These are phyloP conservation scores for Rhizophagus clarus DNA, from an alignment of 192 early-diverging fungal genomes.

Conservation along the genomic window DNA sequence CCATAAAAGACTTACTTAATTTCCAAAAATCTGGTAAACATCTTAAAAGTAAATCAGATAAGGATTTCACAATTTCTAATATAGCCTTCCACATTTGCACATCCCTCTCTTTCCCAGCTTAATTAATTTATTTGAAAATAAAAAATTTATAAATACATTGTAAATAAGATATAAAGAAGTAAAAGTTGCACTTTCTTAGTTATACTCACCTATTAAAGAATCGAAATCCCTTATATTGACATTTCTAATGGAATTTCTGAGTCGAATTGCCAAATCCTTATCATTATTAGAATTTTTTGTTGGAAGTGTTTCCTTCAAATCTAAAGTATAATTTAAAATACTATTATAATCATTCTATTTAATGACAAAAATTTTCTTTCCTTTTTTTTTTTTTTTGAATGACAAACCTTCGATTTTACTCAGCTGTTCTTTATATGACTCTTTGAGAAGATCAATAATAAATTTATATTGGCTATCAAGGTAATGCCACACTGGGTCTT, in stretches of 20 bases:
- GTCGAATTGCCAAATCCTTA: slow-evolving; percentile 1
- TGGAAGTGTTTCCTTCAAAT: slow-evolving; percentile 5
- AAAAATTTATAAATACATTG: slow-evolving; percentile 37
- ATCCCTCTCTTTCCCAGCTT: slow-evolving; percentile 61
- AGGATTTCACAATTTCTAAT: slow-evolving; percentile 65
- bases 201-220: slow-evolving; percentile 16
- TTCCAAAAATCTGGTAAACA: slow-evolving; percentile 93
- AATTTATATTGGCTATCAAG: slow-evolving; percentile 86
- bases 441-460: slow-evolving; percentile 76
- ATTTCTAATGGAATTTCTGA: slow-evolving; percentile 42
- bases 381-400: background rate
- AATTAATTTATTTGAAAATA: slow-evolving; percentile 40
- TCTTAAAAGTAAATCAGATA: slow-evolving; percentile 75
- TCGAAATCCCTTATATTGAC: slow-evolving; percentile 49
- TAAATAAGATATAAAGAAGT: slow-evolving; percentile 39
- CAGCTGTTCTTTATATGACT: slow-evolving; percentile 63
- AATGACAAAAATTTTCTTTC: background rate
- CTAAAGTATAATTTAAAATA: slow-evolving; percentile 8
- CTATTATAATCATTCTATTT: background rate
- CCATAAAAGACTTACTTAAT: slow-evolving; percentile 83
- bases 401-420: slow-evolving; percentile 46
- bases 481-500: slow-evolving; percentile 88
- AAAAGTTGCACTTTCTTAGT: background rate
- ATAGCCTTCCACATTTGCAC: slow-evolving; percentile 76
- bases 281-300: background rate